Evolutionary conservation across 1,139 yeast genomes (phyloP).

Genomic region (Scheffersomyces parashehatae): DNA sequence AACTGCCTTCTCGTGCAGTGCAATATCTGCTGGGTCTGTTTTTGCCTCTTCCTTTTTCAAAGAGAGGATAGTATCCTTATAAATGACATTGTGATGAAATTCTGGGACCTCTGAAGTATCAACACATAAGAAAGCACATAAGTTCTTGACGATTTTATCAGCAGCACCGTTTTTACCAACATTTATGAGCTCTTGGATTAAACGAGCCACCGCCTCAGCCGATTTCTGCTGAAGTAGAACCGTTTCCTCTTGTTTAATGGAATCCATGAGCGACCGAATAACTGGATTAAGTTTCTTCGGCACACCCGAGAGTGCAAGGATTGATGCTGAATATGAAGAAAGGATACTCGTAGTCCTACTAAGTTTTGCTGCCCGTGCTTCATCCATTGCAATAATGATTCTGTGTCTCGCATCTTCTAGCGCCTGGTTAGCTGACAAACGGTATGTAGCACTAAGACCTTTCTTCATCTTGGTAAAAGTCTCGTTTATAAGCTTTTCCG

Average conservation of each 20-base stretch:
- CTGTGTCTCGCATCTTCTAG: constrained; percentile 79
- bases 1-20: constrained; percentile 62
- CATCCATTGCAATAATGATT: constrained; percentile 64
- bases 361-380: constrained; percentile 57
- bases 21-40: constrained; percentile 66
- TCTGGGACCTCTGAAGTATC: constrained; percentile 97
- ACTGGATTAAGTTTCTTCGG: constrained; percentile 89
- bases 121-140: constrained; percentile 92
- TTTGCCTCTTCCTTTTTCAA: constrained; percentile 77
- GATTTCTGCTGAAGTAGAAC: constrained; percentile 67
- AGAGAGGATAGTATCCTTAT: constrained; percentile 64
- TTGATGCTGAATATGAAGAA: constrained; percentile 77
- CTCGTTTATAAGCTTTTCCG: constrained; percentile 67
- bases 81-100: constrained; percentile 65
- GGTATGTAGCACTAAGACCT: constrained; percentile 66
- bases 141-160: constrained; percentile 84
- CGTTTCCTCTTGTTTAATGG: constrained; percentile 76
- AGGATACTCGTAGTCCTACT: constrained; percentile 64
- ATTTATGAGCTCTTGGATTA: constrained; percentile 58
- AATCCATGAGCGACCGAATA: constrained; percentile 90
- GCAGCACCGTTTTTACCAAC: constrained; percentile 70
- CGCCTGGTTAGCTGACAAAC: constrained; percentile 71
- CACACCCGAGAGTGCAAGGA: constrained; percentile 59
- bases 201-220: constrained; percentile 65
- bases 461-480: constrained; percentile 67